Base-by-base conservation (phyloP, 2,329 filamentous ascomycete species). In the Cercospora beticola region DNA sequence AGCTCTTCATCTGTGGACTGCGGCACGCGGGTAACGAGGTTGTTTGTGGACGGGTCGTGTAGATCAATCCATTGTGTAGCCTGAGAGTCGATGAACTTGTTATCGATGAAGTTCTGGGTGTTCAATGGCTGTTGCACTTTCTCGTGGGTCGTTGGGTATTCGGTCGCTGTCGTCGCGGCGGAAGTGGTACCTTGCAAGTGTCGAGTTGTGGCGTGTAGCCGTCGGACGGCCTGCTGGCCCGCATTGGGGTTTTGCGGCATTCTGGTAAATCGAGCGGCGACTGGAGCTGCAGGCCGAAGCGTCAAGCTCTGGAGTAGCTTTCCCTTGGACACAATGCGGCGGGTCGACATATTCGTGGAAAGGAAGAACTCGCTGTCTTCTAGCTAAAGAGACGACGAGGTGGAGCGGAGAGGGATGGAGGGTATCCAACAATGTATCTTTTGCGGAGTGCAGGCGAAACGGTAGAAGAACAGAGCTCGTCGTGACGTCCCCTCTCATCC, bases 41-140 rank as follows among this genome's bases (percentile, higher is more conserved):
- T 91, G 84, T 94, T 94, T 75, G 92, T 94, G 60, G 92, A 92
- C 21, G 92, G 92, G 81, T 95, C 92, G 81, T 92, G 84, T 72
- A 95, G 83, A 76, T 93, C 90, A 79, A 94, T 93, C 85, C 89
- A 93, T 82, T 90, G 84, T 69, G 88, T 86, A 30, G 92, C 84
- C 76, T 85, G 81, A 18, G 91, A 94, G 61, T 86, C 81, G 65
- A 89, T 82, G 78, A 94, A 93, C 79, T 90, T 82, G 82, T 95
- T 95, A 84, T 95, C 87, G 74, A 95, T 79, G 79, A 95, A 95
- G 83, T 91, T 93, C 30, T 89, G 90, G 14, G 92, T 94, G 78
- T 94, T 87, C 74, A 86, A 81, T 43, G 90, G 88, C 68, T 87
- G 81, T 73, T 86, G 76, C 75, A 93, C 89, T 82, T 88, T 88